Base-by-base conservation (phyloP, 2,329 filamentous ascomycete genomes). In the Colletotrichum tropicale region DNA sequence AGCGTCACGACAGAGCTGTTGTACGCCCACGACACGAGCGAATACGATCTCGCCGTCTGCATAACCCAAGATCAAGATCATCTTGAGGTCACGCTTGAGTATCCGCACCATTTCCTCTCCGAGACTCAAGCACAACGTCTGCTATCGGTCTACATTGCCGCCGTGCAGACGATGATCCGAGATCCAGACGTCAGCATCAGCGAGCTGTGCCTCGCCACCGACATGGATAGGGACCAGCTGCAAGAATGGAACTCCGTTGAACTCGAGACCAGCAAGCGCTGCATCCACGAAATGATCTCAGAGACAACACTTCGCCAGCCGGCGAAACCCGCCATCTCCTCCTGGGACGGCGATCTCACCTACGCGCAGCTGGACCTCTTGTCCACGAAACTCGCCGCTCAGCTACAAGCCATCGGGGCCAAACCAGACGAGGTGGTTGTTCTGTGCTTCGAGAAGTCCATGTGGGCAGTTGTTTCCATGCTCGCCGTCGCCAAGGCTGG, bases 401-500 rank as follows among this genome's bases (percentile, higher is more conserved):
- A 56, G 8, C 67, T 81, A 2, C 48, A 48, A 26, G 56, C 66
- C 3, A 56, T 77, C 9, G 79, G 79, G 13, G 76, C 78, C n/a
- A 77, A 73, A 4, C 71, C 70, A 18, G 77, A 76, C 6, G 74
- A 74, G 13, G 70, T 81, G 3, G 77, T 84, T 0, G 78, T 78
- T 3, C 52, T 84, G 0, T 82, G 78, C 55, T 80, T 81, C n/a
- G 79, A 82, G 13, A 84, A 83, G 48, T 82, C 80, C 1, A 71
- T 69, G 2, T 80, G 78, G 78, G 77, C 80, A 5, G 58, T 81
- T 2, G 79, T 84, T 5, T 78, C 79, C 5, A 81, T 84, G 64
- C 56, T 84, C 0, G 83, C 78, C 0, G 71, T 83, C 6, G 79
- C 83, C 65, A 83, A 82, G 66, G 75, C 83, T 1, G 84, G 83